Evolutionary conservation across 2,329 filamentous ascomycete species (phyloP).

Genomic region (Epichloe bromicola): DNA sequence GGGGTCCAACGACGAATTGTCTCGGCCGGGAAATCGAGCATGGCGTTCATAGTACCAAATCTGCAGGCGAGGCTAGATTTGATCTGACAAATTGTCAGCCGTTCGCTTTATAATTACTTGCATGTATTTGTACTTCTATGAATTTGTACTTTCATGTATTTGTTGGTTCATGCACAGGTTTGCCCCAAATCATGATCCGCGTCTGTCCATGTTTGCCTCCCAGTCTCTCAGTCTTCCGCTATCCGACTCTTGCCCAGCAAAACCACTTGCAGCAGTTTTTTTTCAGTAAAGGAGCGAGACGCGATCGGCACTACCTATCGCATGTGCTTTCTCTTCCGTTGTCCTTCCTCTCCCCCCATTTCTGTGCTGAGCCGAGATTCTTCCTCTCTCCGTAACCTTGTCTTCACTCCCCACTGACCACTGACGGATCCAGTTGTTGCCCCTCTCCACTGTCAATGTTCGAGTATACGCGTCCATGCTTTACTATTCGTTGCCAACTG

Average conservation of each 20-base stretch:
- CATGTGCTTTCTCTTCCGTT: slow-evolving; percentile 1
- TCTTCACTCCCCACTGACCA: slow-evolving; percentile 12
- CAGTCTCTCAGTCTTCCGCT: slow-evolving; percentile 11
- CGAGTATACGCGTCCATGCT: slow-evolving; percentile 3
- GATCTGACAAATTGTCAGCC: background rate
- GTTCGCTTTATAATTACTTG: background rate
- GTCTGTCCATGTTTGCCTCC: slow-evolving; percentile 10
- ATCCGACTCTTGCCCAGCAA: slow-evolving; percentile 7
- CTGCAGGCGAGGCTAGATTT: no score
- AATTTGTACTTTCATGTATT: background rate
- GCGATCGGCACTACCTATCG: background rate
- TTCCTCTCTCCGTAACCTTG: slow-evolving; percentile 8
- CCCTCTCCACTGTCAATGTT: slow-evolving; percentile 19
- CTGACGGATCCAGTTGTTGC: slow-evolving; percentile 4
- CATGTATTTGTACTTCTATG: background rate
- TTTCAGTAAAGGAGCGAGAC: slow-evolving; percentile 6
- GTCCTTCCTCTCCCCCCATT: slow-evolving; percentile 5
- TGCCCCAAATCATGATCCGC: slow-evolving; percentile 16
- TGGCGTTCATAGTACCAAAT: no score
- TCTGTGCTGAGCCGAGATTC: background rate
- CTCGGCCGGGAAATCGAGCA: no score
- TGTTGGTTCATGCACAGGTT: slow-evolving; percentile 17
- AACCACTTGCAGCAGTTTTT: slow-evolving; percentile 10
- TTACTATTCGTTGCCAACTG: slow-evolving; percentile 4
- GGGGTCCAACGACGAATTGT: no score